Evolutionary conservation across 345 rosid genomes (phyloP).

Genomic region (Rhizophora mangle): DNA sequence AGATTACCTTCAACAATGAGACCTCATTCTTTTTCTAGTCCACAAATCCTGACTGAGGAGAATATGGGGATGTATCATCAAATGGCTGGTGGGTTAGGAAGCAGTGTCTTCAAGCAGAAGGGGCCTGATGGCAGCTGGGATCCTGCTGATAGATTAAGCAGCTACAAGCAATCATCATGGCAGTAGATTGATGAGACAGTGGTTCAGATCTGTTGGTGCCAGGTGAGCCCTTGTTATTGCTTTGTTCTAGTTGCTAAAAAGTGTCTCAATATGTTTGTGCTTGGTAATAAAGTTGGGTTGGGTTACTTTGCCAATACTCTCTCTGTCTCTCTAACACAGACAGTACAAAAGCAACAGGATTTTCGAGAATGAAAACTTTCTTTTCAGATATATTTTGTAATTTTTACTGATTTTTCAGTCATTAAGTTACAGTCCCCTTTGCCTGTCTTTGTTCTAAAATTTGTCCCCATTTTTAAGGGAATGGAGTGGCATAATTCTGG

Average conservation of each 20-base stretch:
- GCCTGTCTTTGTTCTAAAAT: background rate
- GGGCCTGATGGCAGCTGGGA: constrained; percentile 97
- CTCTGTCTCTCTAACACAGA: too few species aligned
- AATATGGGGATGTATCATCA: constrained; percentile 70
- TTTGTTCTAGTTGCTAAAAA: too few species aligned
- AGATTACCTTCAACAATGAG: constrained; percentile 38
- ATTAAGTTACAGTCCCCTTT: background rate
- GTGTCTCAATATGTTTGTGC: too few species aligned
- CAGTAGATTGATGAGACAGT: constrained; percentile 36
- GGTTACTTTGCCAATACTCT: too few species aligned
- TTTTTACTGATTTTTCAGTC: background rate
- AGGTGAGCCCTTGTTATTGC: background rate
- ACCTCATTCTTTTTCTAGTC: constrained; percentile 47
- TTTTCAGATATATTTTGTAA: background rate
- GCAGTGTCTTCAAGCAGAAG: constrained; percentile 55
- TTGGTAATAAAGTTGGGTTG: too few species aligned
- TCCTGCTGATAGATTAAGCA: constrained; percentile 10
- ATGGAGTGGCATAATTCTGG: background rate
- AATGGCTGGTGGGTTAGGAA: constrained; percentile 38
- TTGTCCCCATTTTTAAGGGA: constrained; percentile 2
- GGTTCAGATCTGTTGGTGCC: background rate
- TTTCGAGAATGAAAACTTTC: too few species aligned
- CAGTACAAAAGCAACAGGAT: too few species aligned
- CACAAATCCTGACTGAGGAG: constrained; percentile 59
- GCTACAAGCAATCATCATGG: constrained; percentile 74